Evolutionary conservation across 352 stramenopile genomes (phyloP), one percentile per base, ranked within the genome.

Genomic region (Globisporangium orthogonon): DNA sequence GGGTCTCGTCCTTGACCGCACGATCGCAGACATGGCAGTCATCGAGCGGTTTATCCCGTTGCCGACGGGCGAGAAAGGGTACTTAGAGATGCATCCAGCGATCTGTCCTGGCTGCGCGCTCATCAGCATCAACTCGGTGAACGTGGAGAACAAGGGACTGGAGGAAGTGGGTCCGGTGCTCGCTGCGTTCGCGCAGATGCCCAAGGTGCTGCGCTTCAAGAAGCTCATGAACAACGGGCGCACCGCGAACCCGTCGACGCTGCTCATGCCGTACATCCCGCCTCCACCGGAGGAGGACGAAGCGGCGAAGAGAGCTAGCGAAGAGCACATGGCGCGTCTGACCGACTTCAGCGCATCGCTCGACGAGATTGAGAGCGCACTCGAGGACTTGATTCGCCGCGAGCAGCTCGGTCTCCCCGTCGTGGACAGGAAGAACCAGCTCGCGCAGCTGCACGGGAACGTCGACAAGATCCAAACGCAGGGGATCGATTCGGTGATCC

Each of bases 201-300:
- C 73, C 17, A 90, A 91, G 43, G 64, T 91, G 18, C 60, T 94
- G 52, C 76, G 77, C n/a, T 94, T 94, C 61, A 94, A 91, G 62
- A 92, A 92, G 52, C 78, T 91, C 13, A 91, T 91, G 69, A 83
- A 77, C 33, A 69, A 73, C 45, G 83, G 80, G 11, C 76, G 78
- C 13, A 84, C 76, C 1, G 83, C 81, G n/a, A 90, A 85, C 48
- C 84, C 84, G 13, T 78, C 80, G 28, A 86, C 78, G 17, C 59
- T 89, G n/a, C 59, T 74, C 56, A 69, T 88, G 54, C 77, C 80
- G 35, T 94, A 94, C 50, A 58, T 85, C 1, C 81, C 83, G 18
- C 78, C 83, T 13, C 71, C 65, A 1, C 68, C 69, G 17, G 70
- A 87, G 29, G 64, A 77, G 61, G 71, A 79, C 7, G 65, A 71